These are phyloP conservation scores for Lasiodiplodia theobromae DNA, from an alignment of 2,329 filamentous ascomycete genomes.

Conservation along the genomic window DNA sequence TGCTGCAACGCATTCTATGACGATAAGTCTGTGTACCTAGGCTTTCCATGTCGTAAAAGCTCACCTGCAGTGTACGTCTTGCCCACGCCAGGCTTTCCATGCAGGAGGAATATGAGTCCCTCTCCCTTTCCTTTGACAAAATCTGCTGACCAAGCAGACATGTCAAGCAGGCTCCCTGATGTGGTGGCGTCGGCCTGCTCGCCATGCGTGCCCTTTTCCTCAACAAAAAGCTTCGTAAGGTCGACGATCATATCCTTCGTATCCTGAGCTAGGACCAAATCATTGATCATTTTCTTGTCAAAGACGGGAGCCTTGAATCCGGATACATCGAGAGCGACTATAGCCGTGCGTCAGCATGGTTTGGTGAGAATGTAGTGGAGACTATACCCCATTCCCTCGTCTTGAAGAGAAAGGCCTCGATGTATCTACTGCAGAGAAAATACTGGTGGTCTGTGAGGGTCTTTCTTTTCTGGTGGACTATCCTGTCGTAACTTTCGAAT, in stretches of 20 bases:
- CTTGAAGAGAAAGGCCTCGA: not conserved
- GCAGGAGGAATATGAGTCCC: constrained; percentile 11
- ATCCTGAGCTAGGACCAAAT: not conserved
- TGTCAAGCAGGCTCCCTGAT: fast-evolving
- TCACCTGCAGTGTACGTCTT: constrained; percentile 42
- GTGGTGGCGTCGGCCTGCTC: not conserved
- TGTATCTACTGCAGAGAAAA: not conserved
- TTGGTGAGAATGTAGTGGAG: too few relatives aligned
- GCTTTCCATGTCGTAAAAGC: not conserved
- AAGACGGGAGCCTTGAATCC: not conserved
- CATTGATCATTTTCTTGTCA: not conserved
- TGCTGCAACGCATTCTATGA: constrained; percentile 46
- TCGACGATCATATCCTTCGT: not conserved
- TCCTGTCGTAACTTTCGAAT: not conserved
- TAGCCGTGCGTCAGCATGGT: too few relatives aligned
- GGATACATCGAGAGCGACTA: not conserved
- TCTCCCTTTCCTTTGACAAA: constrained; percentile 14
- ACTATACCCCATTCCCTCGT: constrained; percentile 10
- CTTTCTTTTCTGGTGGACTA: not conserved
- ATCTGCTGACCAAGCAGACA: constrained; percentile 18
- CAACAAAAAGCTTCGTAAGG: not conserved
- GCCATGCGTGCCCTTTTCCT: too few relatives aligned
- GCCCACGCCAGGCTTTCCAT: constrained; percentile 28
- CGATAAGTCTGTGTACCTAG: not conserved
- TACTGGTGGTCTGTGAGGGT: not conserved